Conservation (phyloP, 371 early-diverging fungal genomes). For the Mortierella sp. region DNA sequence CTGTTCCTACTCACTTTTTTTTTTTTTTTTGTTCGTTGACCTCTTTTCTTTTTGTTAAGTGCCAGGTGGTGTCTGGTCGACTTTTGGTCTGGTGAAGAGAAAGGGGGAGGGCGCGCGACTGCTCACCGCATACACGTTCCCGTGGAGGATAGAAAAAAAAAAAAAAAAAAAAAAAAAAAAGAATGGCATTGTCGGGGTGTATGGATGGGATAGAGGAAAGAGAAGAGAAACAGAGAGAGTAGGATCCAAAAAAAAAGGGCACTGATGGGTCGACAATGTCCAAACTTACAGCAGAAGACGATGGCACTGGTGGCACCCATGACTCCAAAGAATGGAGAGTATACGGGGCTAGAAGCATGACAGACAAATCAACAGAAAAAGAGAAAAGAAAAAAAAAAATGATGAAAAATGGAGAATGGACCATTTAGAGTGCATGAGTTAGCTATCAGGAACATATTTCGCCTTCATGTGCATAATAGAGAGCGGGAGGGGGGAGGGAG, state of each 20-base stretch:
- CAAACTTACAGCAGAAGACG: conserved; percentile 93
- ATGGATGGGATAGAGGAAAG: too few relatives aligned
- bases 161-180: too few relatives aligned
- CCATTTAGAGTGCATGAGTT: background rate
- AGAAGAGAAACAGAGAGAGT: background rate
- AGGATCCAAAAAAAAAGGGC: too few relatives aligned
- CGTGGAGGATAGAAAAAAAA: too few relatives aligned
- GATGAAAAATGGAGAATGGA: background rate
- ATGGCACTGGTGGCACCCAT: conserved; percentile 97
- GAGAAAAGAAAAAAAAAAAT: background rate
- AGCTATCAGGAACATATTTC: background rate
- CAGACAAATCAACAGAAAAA: background rate
- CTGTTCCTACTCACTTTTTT: too few relatives aligned
- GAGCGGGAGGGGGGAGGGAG: background rate
- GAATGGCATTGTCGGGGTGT: too few relatives aligned
- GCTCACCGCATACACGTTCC: too few relatives aligned
- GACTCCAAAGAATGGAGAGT: conserved; percentile 97
- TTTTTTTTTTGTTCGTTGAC: too few relatives aligned
- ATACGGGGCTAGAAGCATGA: conserved; percentile 84
- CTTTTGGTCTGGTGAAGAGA: too few relatives aligned
- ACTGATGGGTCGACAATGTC: background rate
- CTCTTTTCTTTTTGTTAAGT: too few relatives aligned
- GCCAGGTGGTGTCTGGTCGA: too few relatives aligned
- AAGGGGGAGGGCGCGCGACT: too few relatives aligned
- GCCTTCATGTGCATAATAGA: background rate